Conservation (phyloP, 495 filamentous ascomycete species). For the Podospora fimiseda region DNA sequence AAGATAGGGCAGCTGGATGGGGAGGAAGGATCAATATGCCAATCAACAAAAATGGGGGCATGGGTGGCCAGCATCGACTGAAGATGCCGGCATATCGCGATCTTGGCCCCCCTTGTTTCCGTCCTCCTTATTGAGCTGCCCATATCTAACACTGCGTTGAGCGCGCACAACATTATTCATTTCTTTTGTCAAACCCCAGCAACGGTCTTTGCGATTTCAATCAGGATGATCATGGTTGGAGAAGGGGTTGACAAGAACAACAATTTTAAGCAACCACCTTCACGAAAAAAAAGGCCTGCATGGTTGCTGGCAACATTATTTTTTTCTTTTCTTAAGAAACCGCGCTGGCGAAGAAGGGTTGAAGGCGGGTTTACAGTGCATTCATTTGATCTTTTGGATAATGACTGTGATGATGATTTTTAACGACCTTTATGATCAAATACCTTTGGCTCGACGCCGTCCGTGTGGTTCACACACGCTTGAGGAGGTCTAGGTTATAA, state of each 20-base stretch:
- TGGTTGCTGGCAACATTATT: conserved; percentile 10
- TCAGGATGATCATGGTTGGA: conserved; percentile 17
- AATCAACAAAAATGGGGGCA: background rate
- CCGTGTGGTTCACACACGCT: background rate
- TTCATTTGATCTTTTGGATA: background rate
- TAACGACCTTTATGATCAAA: background rate
- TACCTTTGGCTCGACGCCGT: background rate
- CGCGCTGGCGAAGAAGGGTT: background rate
- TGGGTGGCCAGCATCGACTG: background rate
- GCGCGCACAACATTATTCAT: conserved; percentile 2
- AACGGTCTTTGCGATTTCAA: background rate
- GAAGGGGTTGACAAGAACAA: background rate
- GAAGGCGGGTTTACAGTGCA: background rate
- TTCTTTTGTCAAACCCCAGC: conserved; percentile 13
- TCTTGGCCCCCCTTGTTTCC: background rate
- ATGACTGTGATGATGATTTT: conserved; percentile 6
- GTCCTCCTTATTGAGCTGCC: background rate
- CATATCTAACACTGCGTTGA: background rate
- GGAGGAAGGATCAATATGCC: background rate
- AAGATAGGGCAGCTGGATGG: background rate
- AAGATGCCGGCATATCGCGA: background rate
- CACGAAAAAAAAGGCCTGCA: conserved; percentile 12
- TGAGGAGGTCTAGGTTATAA: background rate
- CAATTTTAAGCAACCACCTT: background rate
- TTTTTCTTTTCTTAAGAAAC: conserved; percentile 3